Evolutionary conservation across 1,284 basidiomycete species (phyloP).

Genomic region (Fomes fomentarius): DNA sequence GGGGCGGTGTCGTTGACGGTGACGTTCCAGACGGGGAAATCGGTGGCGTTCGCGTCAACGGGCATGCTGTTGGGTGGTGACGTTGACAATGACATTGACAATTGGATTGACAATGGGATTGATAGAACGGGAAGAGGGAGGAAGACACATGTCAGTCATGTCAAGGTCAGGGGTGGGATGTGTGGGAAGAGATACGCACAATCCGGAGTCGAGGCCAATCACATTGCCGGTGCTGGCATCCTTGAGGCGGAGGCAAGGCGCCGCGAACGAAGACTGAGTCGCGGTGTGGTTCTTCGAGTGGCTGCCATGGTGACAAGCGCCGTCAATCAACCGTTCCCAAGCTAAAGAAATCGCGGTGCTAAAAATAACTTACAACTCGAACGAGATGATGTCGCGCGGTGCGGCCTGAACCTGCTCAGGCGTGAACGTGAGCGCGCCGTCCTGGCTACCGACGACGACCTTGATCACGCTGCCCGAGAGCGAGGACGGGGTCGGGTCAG

Average conservation of each 20-base stretch:
- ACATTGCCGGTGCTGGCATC: conserved; percentile 39
- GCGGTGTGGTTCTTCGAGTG: conserved; percentile 68
- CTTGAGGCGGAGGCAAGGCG: conserved; percentile 53
- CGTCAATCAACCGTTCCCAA: not conserved
- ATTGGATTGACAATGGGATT: not conserved
- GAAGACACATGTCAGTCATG: not conserved
- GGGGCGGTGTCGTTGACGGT: conserved; percentile 60
- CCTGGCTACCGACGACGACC: conserved; percentile 55
- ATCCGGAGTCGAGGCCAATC: conserved; percentile 61
- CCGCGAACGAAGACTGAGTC: conserved; percentile 66
- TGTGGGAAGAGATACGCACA: conserved; percentile 40
- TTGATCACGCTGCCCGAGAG: conserved; percentile 45
- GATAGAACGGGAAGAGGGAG: not conserved
- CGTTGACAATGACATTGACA: not conserved
- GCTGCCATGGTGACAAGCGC: conserved; percentile 34
- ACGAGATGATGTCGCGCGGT: conserved; percentile 54
- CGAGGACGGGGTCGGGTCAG: conserved; percentile 51
- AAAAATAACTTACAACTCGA: conserved; percentile 53
- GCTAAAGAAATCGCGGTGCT: no score
- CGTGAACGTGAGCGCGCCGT: conserved; percentile 50
- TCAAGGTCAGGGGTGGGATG: not conserved
- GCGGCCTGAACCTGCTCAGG: conserved; percentile 52
- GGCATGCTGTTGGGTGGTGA: conserved; percentile 44
- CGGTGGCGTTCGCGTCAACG: conserved; percentile 44
- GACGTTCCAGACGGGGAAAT: conserved; percentile 56